Base-by-base conservation (phyloP, 208 protist genomes). In the Angomonas ambiguus region DNA sequence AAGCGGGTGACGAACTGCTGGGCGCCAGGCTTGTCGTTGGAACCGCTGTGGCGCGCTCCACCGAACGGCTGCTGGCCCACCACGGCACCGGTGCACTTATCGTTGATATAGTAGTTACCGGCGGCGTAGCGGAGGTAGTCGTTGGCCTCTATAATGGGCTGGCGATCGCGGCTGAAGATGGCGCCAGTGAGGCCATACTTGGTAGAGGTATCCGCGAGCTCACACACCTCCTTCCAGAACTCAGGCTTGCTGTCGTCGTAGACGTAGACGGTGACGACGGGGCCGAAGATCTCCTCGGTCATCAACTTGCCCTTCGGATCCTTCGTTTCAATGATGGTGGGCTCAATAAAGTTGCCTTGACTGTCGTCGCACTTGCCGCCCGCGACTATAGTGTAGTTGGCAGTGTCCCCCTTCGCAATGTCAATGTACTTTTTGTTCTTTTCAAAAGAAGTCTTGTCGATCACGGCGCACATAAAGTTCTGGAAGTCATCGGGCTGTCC, bases 31-130 rank as follows among this genome's bases (percentile, higher is more conserved):
- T 99, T 99, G 79, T 99, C 97, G 78, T 99, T 98, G 35, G 96
- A 98, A 53, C 98, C 98, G 58, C 90, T 97, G 24, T 71, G 71
- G 20, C 93, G 81, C 30, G 83, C 72, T 35, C 97, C 96, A 65
- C 97, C 97, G 69, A 99, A 99, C 35, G 98, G 97, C 89, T 99
- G 98, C 82, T 99, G 98, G 41, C 97, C 98, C 32, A 99, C 98
- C 32, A 99, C 95, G 13, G 97, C 93, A 33, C 97, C 97, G n/a
- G 96, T 98, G 73, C 87, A 91, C 80, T 99, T 99, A 79, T 98
- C 97, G 79, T 99, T 99, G 63, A 99, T 92, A 81, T 99, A 99
- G 71, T 97, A 97, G 85, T 99, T 99, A 49, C 98, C 98, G 18
- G 85, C 76, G 27, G 93, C 80, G 73, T 97, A 87, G 57, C 87